Base-by-base conservation (phyloP, 345 rosid genomes). In the Hibiscus tridactylites region DNA sequence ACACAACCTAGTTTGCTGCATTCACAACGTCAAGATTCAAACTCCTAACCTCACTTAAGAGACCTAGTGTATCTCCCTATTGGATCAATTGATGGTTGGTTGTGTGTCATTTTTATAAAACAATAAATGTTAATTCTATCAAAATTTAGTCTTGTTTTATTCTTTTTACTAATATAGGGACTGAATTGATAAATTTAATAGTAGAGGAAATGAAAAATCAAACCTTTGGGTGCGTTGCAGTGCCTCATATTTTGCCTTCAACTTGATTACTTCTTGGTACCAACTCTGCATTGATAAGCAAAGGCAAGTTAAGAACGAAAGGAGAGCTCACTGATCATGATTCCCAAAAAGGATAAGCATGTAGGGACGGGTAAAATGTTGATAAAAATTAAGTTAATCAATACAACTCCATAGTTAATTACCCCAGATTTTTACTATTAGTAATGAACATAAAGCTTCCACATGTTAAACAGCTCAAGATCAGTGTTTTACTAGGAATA, bases 181-280 rank as follows among this genome's bases (percentile, higher is more conserved):
- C 31, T 28, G 2, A 28, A 28, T 28, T 28, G 31, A 28, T 28
- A 28, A 28, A 2, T 3, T 28, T 28, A 28, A 28, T 28, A 28
- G 31, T 28, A 28, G 31, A 28, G 31, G 31, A 28, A 28, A 29
- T 26, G 11, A 37, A 5, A 9, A n/a, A 50, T 11, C 15, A 47
- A 53, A 91, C 97, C 96, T 91, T 80, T 91, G 90, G 74, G 89
- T 86, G 76, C 90, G 90, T 74, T 88, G 87, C 69, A 92, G 93
- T 68, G 90, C 84, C 71, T 92, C 96, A 70, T 84, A 90, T 77
- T 88, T 88, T 63, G 90, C 83, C 82, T 87, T 92, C 21, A 92
- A 80, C 80, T 85, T 92, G 33, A 83, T 70, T 54, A 87, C 83
- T 75, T 92, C 97, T 79, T 85, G 93, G 77, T 79, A 80, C 97